Evolutionary conservation across 257 asterid genomes (phyloP), one percentile per base, ranked within the genome.

Genomic region (Capsicum rhomboideum): DNA sequence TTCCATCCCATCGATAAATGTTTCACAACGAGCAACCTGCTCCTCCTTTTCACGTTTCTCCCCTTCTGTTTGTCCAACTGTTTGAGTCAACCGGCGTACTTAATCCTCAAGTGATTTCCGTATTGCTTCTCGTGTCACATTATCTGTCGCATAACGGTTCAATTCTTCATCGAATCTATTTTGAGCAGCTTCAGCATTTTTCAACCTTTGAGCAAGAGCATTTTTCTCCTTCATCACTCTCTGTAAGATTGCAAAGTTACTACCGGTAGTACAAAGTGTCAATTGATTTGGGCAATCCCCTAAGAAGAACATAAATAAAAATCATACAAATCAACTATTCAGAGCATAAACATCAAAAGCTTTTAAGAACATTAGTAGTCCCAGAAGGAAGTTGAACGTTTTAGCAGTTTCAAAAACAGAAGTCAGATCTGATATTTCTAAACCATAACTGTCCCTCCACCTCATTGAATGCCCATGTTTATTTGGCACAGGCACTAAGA

Each of bases 41-140:
- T 90, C 98, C 90, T 95, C 99, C 89, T 95, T 94, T 89, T 97
- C 99, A 59, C 93, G 97, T 87, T 94, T 97, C 91, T 97, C 97
- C 61, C 89, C 93, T 88, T 95, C 97, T 28, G 97, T 92, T 89
- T 97, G 93, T 83, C 94, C 98, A 26, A 95, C 94, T 55, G 97
- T 93, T 86, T 89, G 93, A 29, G 93, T 93, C 90, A 97, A 88
- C 82, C 96, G 91, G 78, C 93, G 94, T 64, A 97, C 92, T 90
- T 97, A 98, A 83, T 93, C 97, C 87, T 97, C 99, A 17, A 97
- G 97, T 12, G 99, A 97, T 75, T 93, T 90, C 26, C 98, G 90
- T 68, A 94, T 87, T 90, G 95, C 99, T 89, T 95, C 99, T 31
- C 93, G 94, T 42, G 90, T 91, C 85, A 89, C 91, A 56, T 91